Evolutionary conservation across 306 rosid species (phyloP).

Genomic region (Oxytropis ochrocephala): DNA sequence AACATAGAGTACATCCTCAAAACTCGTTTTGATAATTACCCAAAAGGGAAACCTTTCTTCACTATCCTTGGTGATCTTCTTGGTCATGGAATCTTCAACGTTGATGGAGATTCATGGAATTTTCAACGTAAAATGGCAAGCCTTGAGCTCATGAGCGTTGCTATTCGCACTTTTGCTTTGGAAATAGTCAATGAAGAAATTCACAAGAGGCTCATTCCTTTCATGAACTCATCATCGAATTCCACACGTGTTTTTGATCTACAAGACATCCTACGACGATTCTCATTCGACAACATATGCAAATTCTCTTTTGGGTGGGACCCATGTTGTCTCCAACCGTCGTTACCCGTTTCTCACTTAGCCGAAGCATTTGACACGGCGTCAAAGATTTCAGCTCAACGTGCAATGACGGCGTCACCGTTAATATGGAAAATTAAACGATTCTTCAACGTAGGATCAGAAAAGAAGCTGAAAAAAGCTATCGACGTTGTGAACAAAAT

Average conservation of each 20-base stretch:
- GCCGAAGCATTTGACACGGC: conserved; percentile 53
- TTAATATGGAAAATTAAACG: conserved; percentile 56
- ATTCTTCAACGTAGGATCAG: conserved; percentile 48
- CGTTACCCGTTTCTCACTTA: conserved; percentile 38
- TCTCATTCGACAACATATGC: conserved; percentile 69
- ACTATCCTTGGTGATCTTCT: conserved; percentile 70
- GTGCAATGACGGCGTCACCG: conserved; percentile 59
- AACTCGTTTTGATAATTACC: conserved; percentile 63
- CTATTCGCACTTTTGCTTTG: conserved; percentile 54
- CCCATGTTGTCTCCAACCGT: conserved; percentile 46
- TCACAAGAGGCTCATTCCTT: conserved; percentile 39
- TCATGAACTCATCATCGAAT: neutral
- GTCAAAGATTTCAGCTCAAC: conserved; percentile 53
- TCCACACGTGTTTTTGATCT: conserved; percentile 29
- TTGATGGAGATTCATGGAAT: conserved; percentile 58
- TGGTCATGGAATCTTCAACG: conserved; percentile 77
- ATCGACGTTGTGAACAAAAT: conserved; percentile 33
- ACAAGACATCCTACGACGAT: conserved; percentile 61
- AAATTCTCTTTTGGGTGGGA: conserved; percentile 73
- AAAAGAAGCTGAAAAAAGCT: conserved; percentile 46
- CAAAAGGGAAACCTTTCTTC: conserved; percentile 73
- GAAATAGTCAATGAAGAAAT: conserved; percentile 40
- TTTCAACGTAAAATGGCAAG: conserved; percentile 86
- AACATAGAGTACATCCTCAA: conserved; percentile 76
- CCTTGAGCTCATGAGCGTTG: conserved; percentile 48